phyloP scores from a whole-genome alignment of 345 rosid genomes.

The Populus alba region DNA sequence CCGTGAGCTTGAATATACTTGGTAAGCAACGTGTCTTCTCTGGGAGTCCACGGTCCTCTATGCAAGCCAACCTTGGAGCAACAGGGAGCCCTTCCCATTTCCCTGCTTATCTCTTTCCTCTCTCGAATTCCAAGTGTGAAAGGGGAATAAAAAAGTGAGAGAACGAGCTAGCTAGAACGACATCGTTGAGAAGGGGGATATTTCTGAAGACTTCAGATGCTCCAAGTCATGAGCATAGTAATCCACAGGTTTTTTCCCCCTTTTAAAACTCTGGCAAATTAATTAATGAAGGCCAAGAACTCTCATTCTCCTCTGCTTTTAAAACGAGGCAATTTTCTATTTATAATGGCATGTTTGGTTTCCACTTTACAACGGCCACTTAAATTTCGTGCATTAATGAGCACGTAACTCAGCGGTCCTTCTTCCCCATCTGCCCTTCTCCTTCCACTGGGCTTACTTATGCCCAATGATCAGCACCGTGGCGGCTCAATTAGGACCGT shows the following conservation, averaged over 20 bases:
- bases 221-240: background rate
- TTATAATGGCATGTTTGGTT: background rate
- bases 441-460: background rate
- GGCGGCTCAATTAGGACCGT: background rate
- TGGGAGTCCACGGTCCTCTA: slow-evolving; percentile 60
- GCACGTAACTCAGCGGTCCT: slow-evolving; percentile 23
- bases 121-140: background rate
- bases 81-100: slow-evolving; percentile 62
- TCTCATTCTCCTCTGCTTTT: background rate
- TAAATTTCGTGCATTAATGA: background rate
- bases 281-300: background rate
- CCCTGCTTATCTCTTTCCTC: slow-evolving; percentile 7
- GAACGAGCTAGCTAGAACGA: background rate
- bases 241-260: background rate
- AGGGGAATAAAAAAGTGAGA: background rate
- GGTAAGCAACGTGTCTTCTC: slow-evolving; percentile 56
- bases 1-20: slow-evolving; percentile 52
- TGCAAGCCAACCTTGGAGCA: slow-evolving; percentile 62
- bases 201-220: background rate
- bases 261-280: background rate
- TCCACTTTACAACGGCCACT: background rate
- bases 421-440: slow-evolving; percentile 41
- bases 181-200: background rate
- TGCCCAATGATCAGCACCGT: background rate
- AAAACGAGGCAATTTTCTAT: background rate